These are phyloP conservation scores for Cutaneotrichosporon dermatis DNA, from an alignment of 1,284 basidiomycete species.

Conservation along the genomic window DNA sequence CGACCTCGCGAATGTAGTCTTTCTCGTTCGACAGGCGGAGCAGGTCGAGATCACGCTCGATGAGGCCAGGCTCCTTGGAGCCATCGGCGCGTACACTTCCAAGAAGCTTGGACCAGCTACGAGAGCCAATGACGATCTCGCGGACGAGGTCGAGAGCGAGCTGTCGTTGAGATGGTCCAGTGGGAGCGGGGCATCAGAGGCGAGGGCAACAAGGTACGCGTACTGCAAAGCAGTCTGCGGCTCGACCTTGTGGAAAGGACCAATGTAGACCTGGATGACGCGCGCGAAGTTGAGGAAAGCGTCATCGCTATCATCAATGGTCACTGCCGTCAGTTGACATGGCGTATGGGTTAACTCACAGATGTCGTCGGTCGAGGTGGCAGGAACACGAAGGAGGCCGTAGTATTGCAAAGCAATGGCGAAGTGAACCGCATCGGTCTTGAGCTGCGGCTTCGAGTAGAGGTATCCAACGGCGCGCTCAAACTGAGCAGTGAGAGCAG, in stretches of 20 bases:
- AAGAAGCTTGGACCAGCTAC: slow-evolving; percentile 77
- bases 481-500: slow-evolving; percentile 91
- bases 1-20: slow-evolving; percentile 77
- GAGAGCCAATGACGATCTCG: slow-evolving; percentile 80
- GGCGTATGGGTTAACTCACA: slow-evolving; percentile 54
- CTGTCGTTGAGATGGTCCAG: slow-evolving; percentile 79
- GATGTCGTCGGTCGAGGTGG: slow-evolving; percentile 69
- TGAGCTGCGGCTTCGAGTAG: slow-evolving; percentile 80
- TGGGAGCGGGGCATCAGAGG: slow-evolving; percentile 59
- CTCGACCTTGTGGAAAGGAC: slow-evolving; percentile 85
- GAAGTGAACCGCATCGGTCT: slow-evolving; percentile 91
- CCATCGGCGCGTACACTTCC: slow-evolving; percentile 88
- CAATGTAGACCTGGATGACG: slow-evolving; percentile 86
- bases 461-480: slow-evolving; percentile 87
- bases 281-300: slow-evolving; percentile 70
- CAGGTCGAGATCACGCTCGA: slow-evolving; percentile 75
- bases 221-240: slow-evolving; percentile 93
- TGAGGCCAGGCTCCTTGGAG: slow-evolving; percentile 77
- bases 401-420: slow-evolving; percentile 91
- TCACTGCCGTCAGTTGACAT: slow-evolving; percentile 41
- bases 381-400: slow-evolving; percentile 79
- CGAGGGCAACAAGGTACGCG: slow-evolving; percentile 81
- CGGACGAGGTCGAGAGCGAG: slow-evolving; percentile 81
- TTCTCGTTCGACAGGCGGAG: slow-evolving; percentile 67
- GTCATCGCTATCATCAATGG: slow-evolving; percentile 54